Percentiles rank a stretch among this genome's conserved stretches.
phyloP scores from a whole-genome alignment of 148 eudicot genomes.

The Drosera capensis region DNA sequence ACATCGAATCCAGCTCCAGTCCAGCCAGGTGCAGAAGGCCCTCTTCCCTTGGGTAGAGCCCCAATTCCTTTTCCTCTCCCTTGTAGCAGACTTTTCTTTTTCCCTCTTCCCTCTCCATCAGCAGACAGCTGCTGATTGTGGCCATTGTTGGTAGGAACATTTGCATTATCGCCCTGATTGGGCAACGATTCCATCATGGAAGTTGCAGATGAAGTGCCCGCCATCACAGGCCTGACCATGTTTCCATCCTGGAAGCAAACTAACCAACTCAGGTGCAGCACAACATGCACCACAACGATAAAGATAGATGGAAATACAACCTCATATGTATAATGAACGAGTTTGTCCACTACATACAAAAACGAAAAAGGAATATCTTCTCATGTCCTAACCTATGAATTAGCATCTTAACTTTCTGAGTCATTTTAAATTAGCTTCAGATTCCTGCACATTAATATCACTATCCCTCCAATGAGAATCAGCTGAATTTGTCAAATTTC shows the following conservation, averaged over 20 bases:
- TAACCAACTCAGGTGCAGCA: not conserved
- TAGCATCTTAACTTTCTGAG: too few relatives aligned
- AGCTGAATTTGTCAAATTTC: too few relatives aligned
- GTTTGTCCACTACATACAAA: too few relatives aligned
- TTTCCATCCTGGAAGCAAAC: slow-evolving; percentile 17
- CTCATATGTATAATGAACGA: too few relatives aligned
- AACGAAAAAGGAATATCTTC: too few relatives aligned
- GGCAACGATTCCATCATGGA: slow-evolving; percentile 14
- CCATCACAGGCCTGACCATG: slow-evolving; percentile 4
- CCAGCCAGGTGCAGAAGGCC: slow-evolving; percentile 58
- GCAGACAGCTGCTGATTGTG: slow-evolving; percentile 23
- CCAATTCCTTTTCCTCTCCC: slow-evolving; percentile 74
- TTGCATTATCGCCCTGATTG: slow-evolving; percentile 18
- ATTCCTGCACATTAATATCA: too few relatives aligned
- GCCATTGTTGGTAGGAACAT: slow-evolving; percentile 10
- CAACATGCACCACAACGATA: not conserved
- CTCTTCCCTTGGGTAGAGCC: slow-evolving; percentile 67
- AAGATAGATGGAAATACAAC: too few relatives aligned
- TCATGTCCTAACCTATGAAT: too few relatives aligned
- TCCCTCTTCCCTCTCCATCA: slow-evolving; percentile 58
- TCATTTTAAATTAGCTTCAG: too few relatives aligned
- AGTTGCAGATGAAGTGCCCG: slow-evolving; percentile 21
- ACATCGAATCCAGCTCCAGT: slow-evolving; percentile 93
- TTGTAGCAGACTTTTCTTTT: slow-evolving; percentile 45
- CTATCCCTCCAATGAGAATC: too few relatives aligned